Conservation (phyloP, 495 filamentous ascomycete species). For the Sporormia fimetaria region DNA sequence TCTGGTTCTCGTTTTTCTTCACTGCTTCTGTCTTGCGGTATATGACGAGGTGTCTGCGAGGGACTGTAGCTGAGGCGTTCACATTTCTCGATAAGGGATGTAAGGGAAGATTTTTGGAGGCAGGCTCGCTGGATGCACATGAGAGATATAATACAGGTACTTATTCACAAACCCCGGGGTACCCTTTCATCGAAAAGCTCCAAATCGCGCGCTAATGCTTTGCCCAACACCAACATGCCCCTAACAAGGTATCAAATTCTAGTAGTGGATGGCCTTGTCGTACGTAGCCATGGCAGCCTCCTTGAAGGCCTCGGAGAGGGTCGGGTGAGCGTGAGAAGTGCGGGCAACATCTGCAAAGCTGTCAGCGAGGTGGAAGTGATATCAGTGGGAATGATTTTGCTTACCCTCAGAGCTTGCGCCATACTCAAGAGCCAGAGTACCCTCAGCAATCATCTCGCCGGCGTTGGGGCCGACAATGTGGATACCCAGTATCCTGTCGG, state of each 20-base stretch:
- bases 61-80: too few relatives aligned
- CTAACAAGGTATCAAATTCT: constrained; percentile 29
- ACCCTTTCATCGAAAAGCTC: too few relatives aligned
- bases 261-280: constrained; percentile 93
- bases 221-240: constrained; percentile 11
- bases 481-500: constrained; percentile 84
- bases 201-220: constrained; percentile 13
- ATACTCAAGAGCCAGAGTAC: constrained; percentile 89
- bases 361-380: constrained; percentile 4
- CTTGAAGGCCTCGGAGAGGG: constrained; percentile 95
- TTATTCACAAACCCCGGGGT: constrained; percentile 26
- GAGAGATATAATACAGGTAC: constrained; percentile 22
- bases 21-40: too few relatives aligned
- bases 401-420: constrained; percentile 83
- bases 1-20: too few relatives aligned
- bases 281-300: constrained; percentile 98
- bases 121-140: too few relatives aligned
- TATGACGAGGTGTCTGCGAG: too few relatives aligned
- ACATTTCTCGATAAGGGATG: too few relatives aligned
- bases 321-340: constrained; percentile 95
- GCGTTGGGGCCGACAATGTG: constrained; percentile 95
- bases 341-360: constrained; percentile 49
- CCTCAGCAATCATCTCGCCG: constrained; percentile 99
- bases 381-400: not conserved
- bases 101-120: too few relatives aligned